Evolutionary conservation across 768 basidiomycete genomes (phyloP), one percentile per base, ranked within the genome.

Genomic region (Rhodocollybia butyracea): DNA sequence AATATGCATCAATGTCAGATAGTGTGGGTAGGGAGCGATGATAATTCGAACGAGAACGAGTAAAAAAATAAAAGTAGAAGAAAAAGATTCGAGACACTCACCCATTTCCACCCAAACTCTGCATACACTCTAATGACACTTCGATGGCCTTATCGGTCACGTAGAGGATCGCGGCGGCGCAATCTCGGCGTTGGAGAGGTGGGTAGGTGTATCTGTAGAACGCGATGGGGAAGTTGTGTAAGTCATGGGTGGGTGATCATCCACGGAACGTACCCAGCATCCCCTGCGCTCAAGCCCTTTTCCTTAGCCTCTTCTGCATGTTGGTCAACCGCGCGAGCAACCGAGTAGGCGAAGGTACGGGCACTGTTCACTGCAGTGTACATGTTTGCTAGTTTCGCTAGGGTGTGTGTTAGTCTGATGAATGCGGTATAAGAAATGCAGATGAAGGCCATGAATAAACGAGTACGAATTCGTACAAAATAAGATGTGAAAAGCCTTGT

Each of bases 131-230:
- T 63, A 91, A 72, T 3, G 94, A 86, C 12, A 97, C 91, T 68
- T 97, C 92, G 22, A 96, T 85, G 39, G 93, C 89, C 63, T 85
- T 88, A 64, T 98, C 95, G 0, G 94, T 94, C 19, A 93, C 91
- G 70, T 95, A 96, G 42, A 98, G 66, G 57, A 98, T 97, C 2
- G 91, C 92, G n/a, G 94, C 94, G 8, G 95, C 95, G 62, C 95
- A 98, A 65, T 98, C 95, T 93, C 94, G 45, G 30, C 50, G 36
- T 17, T 50, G 48, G 12, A 38, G 22, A 19, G 27, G 29, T 8
- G 48, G 48, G 27, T 50, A 50, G 21, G 22, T 26, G 19, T 38
- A 39, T 12, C 48, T 19, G 15, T 40, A 17, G 8, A 17, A 13
- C 39, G 15, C 15, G 21, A 40, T 19, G n/a, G 17, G 34, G 54